Evolutionary conservation across 495 filamentous ascomycete genomes (phyloP), one percentile per base, ranked within the genome.

Genomic region (Trichoderma erinaceum): DNA sequence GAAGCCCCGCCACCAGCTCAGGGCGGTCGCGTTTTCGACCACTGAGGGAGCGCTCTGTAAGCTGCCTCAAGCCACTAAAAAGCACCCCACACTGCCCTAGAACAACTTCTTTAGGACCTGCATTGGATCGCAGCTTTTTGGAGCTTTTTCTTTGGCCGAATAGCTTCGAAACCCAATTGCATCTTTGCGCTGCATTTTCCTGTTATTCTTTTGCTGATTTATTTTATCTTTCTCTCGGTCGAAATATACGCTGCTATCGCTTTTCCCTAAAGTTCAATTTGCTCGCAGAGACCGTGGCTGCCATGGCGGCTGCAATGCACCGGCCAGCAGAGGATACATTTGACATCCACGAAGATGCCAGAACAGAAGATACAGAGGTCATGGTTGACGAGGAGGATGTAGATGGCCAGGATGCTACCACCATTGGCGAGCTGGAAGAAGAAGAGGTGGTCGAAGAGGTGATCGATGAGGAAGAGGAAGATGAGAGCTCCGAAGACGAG

Each of bases 401-500:
- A 73, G 35, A 68, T 44, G 66, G 50, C 58, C 43, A 67, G 43
- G 69, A 70, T 70, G 35, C 72, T 71, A 23, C 75, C 75, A 11
- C 41, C 0, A 29, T 46, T 66, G 73, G 69, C 18, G 70, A 75
- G 65, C 77, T 81, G 64, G 68, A 68, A 6, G 70, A 80, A 12
- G 68, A 71, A 38, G 75, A 81, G 32, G 76, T 75, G 44, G 75
- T 80, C 27, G 78, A 79, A 44, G 77, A 77, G 16, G 73, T 72
- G 15, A 68, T 74, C 44, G 72, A 79, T n/a, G 74, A 77, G n/a
- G 80, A 80, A 1, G 77, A 79, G 5, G 78, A 79, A 7, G 76
- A 83, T 3, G 81, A 82, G 8, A 79, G 77, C 43, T 83, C 83
- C 0, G 86, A 88, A 3, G 87, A 89, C 23, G 86, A 90, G 68